Percentiles rank a stretch among this genome's conserved stretches.
Conservation (phyloP, 306 rosid species). For the Malus fusca region DNA sequence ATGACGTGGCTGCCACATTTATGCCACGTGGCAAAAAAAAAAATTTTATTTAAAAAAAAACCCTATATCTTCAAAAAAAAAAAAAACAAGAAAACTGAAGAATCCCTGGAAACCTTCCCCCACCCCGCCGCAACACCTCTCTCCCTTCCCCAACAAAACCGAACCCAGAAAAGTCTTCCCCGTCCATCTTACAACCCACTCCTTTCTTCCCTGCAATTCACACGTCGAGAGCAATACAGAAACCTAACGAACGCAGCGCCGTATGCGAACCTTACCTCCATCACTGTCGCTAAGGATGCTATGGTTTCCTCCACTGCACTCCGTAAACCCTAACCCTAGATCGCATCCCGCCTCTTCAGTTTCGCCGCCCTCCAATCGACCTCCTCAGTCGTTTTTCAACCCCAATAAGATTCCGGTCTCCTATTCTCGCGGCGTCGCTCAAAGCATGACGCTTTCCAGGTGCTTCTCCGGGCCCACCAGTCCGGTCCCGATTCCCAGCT, state of each 20-base stretch:
- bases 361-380: slow-evolving; percentile 7
- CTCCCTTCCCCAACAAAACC: too few species aligned
- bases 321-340: slow-evolving; percentile 24
- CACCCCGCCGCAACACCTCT: too few species aligned
- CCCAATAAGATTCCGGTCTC: slow-evolving; percentile 7
- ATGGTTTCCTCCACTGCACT: slow-evolving; percentile 17
- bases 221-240: not conserved
- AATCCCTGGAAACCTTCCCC: too few species aligned
- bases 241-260: not conserved
- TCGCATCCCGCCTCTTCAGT: slow-evolving; percentile 1
- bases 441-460: slow-evolving; percentile 48
- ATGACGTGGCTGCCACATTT: too few species aligned
- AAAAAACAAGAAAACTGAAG: too few species aligned
- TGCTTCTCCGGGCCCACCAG: slow-evolving; percentile 3
- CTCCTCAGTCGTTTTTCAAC: not conserved
- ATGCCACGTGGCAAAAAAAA: too few species aligned
- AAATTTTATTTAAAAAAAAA: too few species aligned
- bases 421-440: slow-evolving; percentile 14
- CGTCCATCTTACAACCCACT: too few species aligned
- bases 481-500: not conserved
- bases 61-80: too few species aligned
- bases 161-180: too few species aligned
- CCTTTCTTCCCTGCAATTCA: too few species aligned
- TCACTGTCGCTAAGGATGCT: slow-evolving; percentile 35
- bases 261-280: slow-evolving; percentile 15